Conservation (phyloP, 495 filamentous ascomycete genomes). For the Daldinia loculata region DNA sequence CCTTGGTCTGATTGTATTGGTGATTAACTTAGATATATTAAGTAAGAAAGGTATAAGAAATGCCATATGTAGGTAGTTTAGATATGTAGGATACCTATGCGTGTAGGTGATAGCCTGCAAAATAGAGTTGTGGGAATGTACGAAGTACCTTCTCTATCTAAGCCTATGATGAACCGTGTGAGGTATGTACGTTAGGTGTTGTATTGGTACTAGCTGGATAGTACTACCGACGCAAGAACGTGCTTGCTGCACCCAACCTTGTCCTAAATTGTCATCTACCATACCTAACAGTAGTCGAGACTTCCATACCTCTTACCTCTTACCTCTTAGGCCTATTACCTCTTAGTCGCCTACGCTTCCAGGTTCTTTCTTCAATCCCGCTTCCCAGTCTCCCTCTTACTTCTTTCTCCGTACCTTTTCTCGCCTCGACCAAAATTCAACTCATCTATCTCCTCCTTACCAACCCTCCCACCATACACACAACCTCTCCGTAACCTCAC, state of each 20-base stretch:
- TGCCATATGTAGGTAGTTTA: background rate
- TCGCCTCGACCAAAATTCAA: conserved; percentile 22
- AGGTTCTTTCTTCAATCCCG: conserved; percentile 43
- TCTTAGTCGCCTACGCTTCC: conserved; percentile 32
- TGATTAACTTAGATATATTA: background rate
- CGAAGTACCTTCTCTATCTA: conserved; percentile 9
- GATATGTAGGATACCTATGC: background rate
- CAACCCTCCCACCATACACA: conserved; percentile 24
- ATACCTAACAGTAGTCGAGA: conserved; percentile 10
- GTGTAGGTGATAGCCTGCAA: background rate
- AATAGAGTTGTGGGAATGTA: conserved; percentile 9
- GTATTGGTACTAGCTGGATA: conserved; percentile 32
- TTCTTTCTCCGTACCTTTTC: conserved; percentile 38
- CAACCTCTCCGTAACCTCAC: conserved; percentile 38
- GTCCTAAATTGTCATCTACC: conserved; percentile 30
- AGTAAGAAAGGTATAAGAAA: conserved; percentile 4
- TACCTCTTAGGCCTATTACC: conserved; percentile 1
- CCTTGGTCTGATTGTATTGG: background rate
- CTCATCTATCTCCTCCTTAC: conserved; percentile 28
- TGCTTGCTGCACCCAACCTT: conserved; percentile 36
- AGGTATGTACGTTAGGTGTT: conserved; percentile 4
- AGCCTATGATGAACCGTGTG: background rate
- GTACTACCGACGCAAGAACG: conserved; percentile 35
- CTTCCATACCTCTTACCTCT: conserved; percentile 10
- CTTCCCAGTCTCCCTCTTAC: conserved; percentile 36